Conservation (phyloP, 1,284 basidiomycete species). For the Anthracocystis setariae region DNA sequence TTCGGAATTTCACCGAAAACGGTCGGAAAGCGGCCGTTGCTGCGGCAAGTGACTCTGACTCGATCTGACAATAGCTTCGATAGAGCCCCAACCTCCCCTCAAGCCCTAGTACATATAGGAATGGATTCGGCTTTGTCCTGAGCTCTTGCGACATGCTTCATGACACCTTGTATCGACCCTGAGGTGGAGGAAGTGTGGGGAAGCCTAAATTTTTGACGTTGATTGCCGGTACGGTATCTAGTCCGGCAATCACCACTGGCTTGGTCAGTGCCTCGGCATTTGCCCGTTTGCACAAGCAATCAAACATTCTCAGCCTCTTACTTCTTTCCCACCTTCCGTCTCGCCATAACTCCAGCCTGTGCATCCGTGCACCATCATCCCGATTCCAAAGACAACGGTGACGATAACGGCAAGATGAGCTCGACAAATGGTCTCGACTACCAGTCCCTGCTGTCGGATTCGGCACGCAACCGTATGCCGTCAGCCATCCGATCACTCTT, state of each 20-base stretch:
- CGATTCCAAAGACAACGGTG: neutral
- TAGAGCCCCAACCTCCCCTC: neutral
- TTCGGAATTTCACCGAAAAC: slow-evolving; percentile 5
- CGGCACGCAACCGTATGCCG: slow-evolving; percentile 45
- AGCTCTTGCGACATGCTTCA: neutral
- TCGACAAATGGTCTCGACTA: slow-evolving; percentile 23
- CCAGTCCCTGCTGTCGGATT: slow-evolving; percentile 15
- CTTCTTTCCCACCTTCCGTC: neutral
- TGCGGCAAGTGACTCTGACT: slow-evolving; percentile 3
- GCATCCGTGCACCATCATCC: neutral
- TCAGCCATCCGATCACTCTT: slow-evolving; percentile 74
- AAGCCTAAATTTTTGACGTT: neutral
- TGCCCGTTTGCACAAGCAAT: slow-evolving; percentile 12
- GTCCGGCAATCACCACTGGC: slow-evolving; percentile 14
- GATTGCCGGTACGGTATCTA: slow-evolving; percentile 15
- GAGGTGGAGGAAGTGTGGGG: neutral
- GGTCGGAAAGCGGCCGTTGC: neutral
- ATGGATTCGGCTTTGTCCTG: neutral
- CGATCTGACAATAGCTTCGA: neutral
- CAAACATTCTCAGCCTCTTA: neutral
- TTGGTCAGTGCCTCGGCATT: slow-evolving; percentile 20
- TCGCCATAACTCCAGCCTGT: neutral
- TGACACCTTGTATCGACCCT: neutral
- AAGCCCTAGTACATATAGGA: neutral
- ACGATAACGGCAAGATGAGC: neutral